Percentiles rank a stretch among this genome's conserved stretches.
Evolutionary conservation across 2,329 filamentous ascomycete species (phyloP).

Genomic region (Exophiala alcalophila): DNA sequence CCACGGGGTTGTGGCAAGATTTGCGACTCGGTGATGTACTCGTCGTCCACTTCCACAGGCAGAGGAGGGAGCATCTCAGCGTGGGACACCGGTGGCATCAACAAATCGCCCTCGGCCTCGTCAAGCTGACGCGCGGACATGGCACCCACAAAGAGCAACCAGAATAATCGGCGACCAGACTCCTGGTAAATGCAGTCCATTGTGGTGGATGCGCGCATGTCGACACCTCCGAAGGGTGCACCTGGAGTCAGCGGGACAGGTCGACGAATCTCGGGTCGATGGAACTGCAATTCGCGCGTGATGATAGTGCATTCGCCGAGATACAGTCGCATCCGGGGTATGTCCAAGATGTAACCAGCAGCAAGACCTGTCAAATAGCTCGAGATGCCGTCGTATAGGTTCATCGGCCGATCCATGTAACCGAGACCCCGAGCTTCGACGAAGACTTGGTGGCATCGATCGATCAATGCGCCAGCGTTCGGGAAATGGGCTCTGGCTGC

Average conservation of each 20-base stretch:
- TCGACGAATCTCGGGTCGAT: conserved; percentile 27
- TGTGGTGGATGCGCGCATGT: conserved; percentile 17
- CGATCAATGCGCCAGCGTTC: conserved; percentile 44
- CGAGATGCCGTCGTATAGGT: conserved; percentile 45
- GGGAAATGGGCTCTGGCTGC: conserved; percentile 40
- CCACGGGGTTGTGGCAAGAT: conserved; percentile 68
- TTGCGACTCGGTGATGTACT: conserved; percentile 69
- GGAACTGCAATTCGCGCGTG: conserved; percentile 41
- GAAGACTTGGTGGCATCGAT: conserved; percentile 44
- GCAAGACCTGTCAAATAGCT: conserved; percentile 46
- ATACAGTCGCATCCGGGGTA: conserved; percentile 41
- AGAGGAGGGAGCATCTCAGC: conserved; percentile 74
- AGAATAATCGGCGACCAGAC: conserved; percentile 66
- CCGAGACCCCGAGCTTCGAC: conserved; percentile 44
- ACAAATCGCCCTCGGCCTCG: conserved; percentile 65
- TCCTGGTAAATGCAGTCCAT: conserved; percentile 43
- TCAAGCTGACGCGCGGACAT: conserved; percentile 78
- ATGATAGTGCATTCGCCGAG: conserved; percentile 45
- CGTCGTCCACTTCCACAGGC: conserved; percentile 79
- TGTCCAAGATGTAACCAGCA: conserved; percentile 41
- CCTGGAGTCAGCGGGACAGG: conserved; percentile 28
- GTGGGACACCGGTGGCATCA: conserved; percentile 72
- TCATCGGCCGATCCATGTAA: conserved; percentile 43
- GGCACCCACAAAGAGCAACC: conserved; percentile 73
- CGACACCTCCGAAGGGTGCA: conserved; percentile 26